These are phyloP conservation scores for Arthroderma uncinatum DNA, from an alignment of 2,329 filamentous ascomycete genomes.

Conservation along the genomic window DNA sequence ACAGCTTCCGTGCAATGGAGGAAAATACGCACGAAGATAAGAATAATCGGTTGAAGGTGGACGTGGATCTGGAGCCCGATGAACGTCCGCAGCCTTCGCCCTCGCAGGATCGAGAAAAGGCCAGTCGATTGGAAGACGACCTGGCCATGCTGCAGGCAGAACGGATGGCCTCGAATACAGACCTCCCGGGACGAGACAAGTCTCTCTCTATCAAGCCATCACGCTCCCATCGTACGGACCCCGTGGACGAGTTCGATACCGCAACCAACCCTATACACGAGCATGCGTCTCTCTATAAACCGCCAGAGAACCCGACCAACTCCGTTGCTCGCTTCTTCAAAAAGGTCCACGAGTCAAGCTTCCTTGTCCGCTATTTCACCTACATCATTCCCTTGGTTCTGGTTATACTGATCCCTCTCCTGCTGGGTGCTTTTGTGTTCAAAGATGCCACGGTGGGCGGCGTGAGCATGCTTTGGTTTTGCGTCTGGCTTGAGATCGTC, in stretches of 20 bases:
- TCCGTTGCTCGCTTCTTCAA: conserved; percentile 55
- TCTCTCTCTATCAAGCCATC: conserved; percentile 40
- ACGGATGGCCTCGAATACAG: conserved; percentile 35
- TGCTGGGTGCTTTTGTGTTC: conserved; percentile 52
- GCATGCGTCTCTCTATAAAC: conserved; percentile 53
- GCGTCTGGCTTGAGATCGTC: conserved; percentile 86
- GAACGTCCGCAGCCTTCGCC: conserved; percentile 33
- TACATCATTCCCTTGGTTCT: conserved; percentile 57
- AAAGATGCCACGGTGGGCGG: conserved; percentile 56
- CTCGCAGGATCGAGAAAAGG: conserved; percentile 48
- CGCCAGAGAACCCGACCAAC: conserved; percentile 51
- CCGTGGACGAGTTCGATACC: conserved; percentile 55
- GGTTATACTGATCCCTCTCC: conserved; percentile 55
- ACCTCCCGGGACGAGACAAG: conserved; percentile 25
- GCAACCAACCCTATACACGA: conserved; percentile 60
- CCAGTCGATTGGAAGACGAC: conserved; percentile 53
- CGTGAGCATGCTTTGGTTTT: conserved; percentile 77
- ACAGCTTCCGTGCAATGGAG: background rate
- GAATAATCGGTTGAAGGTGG: background rate
- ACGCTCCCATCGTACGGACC: conserved; percentile 44
- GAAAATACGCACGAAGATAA: conserved; percentile 3
- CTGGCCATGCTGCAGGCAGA: conserved; percentile 55
- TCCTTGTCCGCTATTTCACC: conserved; percentile 56
- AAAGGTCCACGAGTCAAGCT: conserved; percentile 53
- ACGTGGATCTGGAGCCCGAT: background rate